These are phyloP conservation scores for Hyaloperonospora brassicae DNA, from an alignment of 352 stramenopile genomes.

Conservation along the genomic window DNA sequence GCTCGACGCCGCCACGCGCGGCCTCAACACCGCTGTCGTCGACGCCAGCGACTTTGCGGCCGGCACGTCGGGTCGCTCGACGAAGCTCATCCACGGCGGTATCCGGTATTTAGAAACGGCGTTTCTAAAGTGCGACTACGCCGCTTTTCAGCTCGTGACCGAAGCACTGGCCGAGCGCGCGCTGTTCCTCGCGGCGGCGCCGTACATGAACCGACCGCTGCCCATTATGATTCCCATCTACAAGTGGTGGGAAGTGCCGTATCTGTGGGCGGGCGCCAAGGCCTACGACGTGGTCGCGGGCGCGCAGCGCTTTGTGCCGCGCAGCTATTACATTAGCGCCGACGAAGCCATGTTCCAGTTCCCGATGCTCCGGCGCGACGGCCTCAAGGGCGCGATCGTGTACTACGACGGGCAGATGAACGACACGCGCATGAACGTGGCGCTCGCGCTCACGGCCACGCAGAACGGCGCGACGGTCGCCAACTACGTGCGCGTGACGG, in stretches of 20 bases:
- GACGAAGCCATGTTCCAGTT: slow-evolving; percentile 92
- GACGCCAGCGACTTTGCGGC: slow-evolving; percentile 89
- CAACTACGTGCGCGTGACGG: slow-evolving; percentile 89
- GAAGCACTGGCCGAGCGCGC: slow-evolving; percentile 90
- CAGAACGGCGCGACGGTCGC: slow-evolving; percentile 87
- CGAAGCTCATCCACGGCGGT: slow-evolving; percentile 93
- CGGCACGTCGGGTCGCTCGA: slow-evolving; percentile 89
- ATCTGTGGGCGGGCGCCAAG: slow-evolving; percentile 91
- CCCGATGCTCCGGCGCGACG: slow-evolving; percentile 88
- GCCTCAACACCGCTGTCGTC: slow-evolving; percentile 89
- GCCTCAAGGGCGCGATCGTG: slow-evolving; percentile 88
- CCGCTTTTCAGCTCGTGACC: slow-evolving; percentile 86
- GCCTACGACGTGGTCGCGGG: slow-evolving; percentile 90
- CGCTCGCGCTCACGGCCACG: slow-evolving; percentile 90
- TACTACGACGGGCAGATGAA: slow-evolving; percentile 92
- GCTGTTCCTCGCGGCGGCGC: slow-evolving; percentile 89
- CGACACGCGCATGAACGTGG: slow-evolving; percentile 92
- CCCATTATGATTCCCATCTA: slow-evolving; percentile 96
- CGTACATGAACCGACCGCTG: slow-evolving; percentile 91
- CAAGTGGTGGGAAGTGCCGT: slow-evolving; percentile 92
- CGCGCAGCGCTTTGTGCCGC: slow-evolving; percentile 80
- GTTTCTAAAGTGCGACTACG: slow-evolving; percentile 88
- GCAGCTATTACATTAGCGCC: slow-evolving; percentile 86
- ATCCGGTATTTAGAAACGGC: slow-evolving; percentile 94
- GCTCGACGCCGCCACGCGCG: slow-evolving; percentile 86